Evolutionary conservation across 2,329 filamentous ascomycete genomes (phyloP).

Genomic region (Aspergillus bombycis): DNA sequence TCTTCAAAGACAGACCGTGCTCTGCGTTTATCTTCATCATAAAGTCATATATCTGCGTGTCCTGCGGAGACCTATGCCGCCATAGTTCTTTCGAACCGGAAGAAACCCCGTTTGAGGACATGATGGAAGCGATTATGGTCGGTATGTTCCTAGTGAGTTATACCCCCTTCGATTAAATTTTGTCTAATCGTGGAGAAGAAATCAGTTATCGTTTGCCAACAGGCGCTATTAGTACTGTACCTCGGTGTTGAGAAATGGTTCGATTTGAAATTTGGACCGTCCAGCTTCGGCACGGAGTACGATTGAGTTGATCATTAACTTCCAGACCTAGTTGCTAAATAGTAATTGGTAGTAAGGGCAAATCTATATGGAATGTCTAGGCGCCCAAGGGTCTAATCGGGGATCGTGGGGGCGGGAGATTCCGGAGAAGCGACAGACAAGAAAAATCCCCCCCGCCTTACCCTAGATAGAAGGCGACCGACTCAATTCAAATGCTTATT

Average conservation of each 20-base stretch:
- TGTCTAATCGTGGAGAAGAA: background rate
- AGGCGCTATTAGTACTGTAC: background rate
- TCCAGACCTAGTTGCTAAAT: background rate
- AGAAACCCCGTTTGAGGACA: slow-evolving; percentile 15
- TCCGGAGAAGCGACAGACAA: slow-evolving; percentile 8
- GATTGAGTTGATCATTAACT: background rate
- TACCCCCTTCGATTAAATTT: background rate
- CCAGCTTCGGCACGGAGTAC: background rate
- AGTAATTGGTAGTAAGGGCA: background rate
- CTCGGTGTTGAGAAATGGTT: background rate
- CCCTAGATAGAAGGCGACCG: background rate
- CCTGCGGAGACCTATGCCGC: slow-evolving; percentile 68
- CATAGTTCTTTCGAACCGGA: slow-evolving; percentile 60
- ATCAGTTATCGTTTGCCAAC: background rate
- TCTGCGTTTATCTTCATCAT: slow-evolving; percentile 70
- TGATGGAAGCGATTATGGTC: background rate
- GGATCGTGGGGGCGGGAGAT: slow-evolving; percentile 14
- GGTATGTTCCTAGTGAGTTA: background rate
- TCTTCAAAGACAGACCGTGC: slow-evolving; percentile 63
- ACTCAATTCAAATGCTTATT: background rate
- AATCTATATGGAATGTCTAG: background rate
- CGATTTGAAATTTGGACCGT: background rate
- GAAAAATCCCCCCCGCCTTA: background rate
- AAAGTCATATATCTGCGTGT: slow-evolving; percentile 74
- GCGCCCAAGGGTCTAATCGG: background rate